These are phyloP conservation scores for Suhomyces chickasaworum DNA, from an alignment of 1,139 yeast species.

Conservation along the genomic window DNA sequence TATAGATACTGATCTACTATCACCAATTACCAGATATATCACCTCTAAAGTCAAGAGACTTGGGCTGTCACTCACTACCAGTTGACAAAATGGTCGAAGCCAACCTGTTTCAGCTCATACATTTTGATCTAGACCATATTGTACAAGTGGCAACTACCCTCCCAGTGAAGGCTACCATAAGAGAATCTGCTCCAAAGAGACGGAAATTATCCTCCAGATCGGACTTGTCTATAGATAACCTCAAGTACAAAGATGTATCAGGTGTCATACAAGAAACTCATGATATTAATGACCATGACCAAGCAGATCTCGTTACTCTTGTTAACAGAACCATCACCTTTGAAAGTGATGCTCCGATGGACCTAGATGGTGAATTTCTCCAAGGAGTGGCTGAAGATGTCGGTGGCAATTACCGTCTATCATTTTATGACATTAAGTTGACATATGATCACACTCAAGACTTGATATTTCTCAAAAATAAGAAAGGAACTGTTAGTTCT, in stretches of 20 bases:
- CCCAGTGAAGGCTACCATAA: slow-evolving; percentile 3
- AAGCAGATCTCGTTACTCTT: slow-evolving; percentile 2
- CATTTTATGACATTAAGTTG: slow-evolving; percentile 16
- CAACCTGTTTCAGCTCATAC: slow-evolving; percentile 12
- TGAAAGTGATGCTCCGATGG: slow-evolving; percentile 4
- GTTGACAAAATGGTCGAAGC: not conserved
- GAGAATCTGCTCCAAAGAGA: slow-evolving; percentile 10
- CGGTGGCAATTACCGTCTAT: slow-evolving; percentile 1
- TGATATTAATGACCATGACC: not conserved
- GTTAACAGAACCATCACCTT: slow-evolving; percentile 4
- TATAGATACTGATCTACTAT: not conserved
- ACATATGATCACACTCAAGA: slow-evolving; percentile 6
- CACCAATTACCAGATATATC: too few species aligned
- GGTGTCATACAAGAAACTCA: not conserved
- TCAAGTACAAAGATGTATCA: slow-evolving; percentile 12
- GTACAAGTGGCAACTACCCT: slow-evolving; percentile 5
- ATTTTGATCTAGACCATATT: slow-evolving; percentile 17
- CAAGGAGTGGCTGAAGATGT: slow-evolving; percentile 1
- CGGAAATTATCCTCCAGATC: slow-evolving; percentile 9
- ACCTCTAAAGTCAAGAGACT: too few species aligned
- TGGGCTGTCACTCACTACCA: not conserved
- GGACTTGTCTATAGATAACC: slow-evolving; percentile 15
- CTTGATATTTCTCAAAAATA: slow-evolving; percentile 15
- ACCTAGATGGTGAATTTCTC: not conserved
- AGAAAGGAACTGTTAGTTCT: slow-evolving; percentile 8